phyloP scores from a whole-genome alignment of 139 green algal species.

The Volvox africanus region DNA sequence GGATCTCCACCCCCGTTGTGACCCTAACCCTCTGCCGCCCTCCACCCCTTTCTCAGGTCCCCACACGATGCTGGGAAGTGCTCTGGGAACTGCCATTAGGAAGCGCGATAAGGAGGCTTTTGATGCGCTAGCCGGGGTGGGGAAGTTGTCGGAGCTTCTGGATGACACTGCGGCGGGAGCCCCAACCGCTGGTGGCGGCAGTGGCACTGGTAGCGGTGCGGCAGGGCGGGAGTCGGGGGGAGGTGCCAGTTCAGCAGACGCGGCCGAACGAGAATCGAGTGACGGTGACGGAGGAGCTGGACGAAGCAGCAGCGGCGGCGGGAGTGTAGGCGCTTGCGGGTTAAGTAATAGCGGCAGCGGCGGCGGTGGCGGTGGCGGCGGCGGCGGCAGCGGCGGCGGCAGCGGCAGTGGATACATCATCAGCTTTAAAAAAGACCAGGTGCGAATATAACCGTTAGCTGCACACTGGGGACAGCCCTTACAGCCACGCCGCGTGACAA shows the following conservation, averaged over 20 bases:
- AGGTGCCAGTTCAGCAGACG: not conserved
- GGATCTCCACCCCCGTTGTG: no score
- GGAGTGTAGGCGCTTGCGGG: not conserved
- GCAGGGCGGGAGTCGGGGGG: not conserved
- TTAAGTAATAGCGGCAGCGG: not conserved
- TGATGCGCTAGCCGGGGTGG: conserved; percentile 21
- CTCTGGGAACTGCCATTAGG: conserved; percentile 33
- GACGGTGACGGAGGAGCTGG: not conserved
- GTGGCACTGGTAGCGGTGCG: not conserved
- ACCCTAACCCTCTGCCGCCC: not conserved
- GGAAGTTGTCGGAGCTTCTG: conserved; percentile 37
- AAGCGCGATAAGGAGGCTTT: conserved; percentile 48
- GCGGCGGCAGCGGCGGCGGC: not conserved
- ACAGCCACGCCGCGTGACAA: no score
- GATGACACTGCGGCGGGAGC: conserved; percentile 5
- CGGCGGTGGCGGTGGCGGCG: not conserved
- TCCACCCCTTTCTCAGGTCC: not conserved
- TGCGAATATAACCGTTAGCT: not conserved
- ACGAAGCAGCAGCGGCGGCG: not conserved
- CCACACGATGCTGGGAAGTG: conserved; percentile 45
- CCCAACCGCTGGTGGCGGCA: not conserved
- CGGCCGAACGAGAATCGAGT: not conserved
- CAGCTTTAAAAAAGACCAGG: conserved; percentile 45
- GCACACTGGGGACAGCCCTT: not conserved
- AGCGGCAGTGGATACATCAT: conserved; percentile 25